These are phyloP conservation scores for Trichoderma sp. DNA, from an alignment of 2,329 filamentous ascomycete genomes.

Conservation along the genomic window DNA sequence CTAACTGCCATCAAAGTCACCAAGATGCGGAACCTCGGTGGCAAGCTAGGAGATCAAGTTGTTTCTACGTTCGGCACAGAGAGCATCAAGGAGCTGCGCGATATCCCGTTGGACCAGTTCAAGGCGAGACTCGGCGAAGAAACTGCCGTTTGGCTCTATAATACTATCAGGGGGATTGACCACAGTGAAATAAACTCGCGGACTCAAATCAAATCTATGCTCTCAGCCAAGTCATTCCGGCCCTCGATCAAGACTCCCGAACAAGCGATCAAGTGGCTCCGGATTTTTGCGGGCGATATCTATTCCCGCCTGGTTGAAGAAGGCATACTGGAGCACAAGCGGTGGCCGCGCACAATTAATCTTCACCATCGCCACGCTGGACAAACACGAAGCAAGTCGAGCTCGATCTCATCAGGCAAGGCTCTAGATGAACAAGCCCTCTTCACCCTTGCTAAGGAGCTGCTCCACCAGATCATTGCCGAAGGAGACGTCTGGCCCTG, in stretches of 20 bases:
- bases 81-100: conserved; percentile 69
- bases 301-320: conserved; percentile 87
- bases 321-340: conserved; percentile 80
- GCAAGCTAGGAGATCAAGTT: conserved; percentile 87
- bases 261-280: conserved; percentile 79
- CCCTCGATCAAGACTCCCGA: conserved; percentile 76
- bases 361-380: conserved; percentile 74
- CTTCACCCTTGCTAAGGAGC: conserved; percentile 70
- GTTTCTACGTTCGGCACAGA: conserved; percentile 80
- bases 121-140: conserved; percentile 78
- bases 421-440: conserved; percentile 68
- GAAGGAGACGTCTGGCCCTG: conserved; percentile 88
- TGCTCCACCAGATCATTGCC: conserved; percentile 73
- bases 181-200: conserved; percentile 83
- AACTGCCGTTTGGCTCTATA: conserved; percentile 81
- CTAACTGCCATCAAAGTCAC: conserved; percentile 85
- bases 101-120: conserved; percentile 70
- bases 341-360: conserved; percentile 81
- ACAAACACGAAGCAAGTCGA: conserved; percentile 72
- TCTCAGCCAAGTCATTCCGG: conserved; percentile 92
- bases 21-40: conserved; percentile 91
- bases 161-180: conserved; percentile 82
- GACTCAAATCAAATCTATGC: conserved; percentile 95
- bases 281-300: conserved; percentile 90
- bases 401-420: conserved; percentile 73